Evolutionary conservation across 345 rosid species (phyloP).

Genomic region (Gossypium australe): DNA sequence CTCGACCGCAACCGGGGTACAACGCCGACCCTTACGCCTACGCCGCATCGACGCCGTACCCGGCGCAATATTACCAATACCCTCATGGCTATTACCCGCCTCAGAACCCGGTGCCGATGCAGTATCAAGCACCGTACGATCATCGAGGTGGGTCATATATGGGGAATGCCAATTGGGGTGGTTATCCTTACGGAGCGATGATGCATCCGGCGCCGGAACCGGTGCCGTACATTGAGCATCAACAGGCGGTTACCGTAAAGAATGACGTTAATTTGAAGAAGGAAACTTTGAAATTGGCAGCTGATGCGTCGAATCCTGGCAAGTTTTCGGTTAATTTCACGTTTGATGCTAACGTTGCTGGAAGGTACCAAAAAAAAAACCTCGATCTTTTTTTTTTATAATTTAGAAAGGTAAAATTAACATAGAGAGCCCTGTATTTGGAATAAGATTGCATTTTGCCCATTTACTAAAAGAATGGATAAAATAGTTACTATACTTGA

Average conservation of each 20-base stretch:
- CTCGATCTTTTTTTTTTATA: background rate
- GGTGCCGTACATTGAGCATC: conserved; percentile 66
- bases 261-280: conserved; percentile 80
- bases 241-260: conserved; percentile 69
- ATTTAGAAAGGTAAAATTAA: no score
- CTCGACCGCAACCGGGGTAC: conserved; percentile 58
- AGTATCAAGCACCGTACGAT: conserved; percentile 54
- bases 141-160: conserved; percentile 35
- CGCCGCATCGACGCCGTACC: conserved; percentile 76
- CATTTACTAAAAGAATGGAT: no score
- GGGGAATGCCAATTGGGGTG: conserved; percentile 34
- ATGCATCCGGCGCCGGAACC: conserved; percentile 34
- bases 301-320: conserved; percentile 57
- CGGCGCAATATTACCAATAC: conserved; percentile 50
- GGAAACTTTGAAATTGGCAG: conserved; percentile 58
- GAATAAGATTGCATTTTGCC: no score
- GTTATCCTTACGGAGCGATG: conserved; percentile 40
- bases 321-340: conserved; percentile 65
- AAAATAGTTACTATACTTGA: no score
- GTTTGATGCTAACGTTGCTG: conserved; percentile 79
- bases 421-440: no score
- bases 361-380: conserved; percentile 40
- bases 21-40: conserved; percentile 58
- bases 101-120: conserved; percentile 46
- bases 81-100: conserved; percentile 51